Base-by-base conservation (phyloP, 306 rosid species). In the Aeschynomene evenia region DNA sequence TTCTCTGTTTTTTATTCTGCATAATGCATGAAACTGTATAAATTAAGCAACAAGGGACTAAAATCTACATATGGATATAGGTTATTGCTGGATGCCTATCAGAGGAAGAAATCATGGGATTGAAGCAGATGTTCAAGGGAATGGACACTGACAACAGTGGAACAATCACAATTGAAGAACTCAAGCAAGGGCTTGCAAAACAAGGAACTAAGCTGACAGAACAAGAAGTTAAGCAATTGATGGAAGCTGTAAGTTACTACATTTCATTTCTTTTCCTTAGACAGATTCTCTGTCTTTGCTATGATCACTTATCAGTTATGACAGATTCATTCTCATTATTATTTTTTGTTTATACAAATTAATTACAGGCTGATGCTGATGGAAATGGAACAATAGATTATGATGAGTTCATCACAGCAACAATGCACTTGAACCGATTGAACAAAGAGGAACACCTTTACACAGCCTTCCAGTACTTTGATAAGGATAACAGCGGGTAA, bases 91-190 rank as follows among this genome's bases (percentile, higher is more conserved):
- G 99, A n/a, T 87, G 96, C 87, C 26, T 95, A 66, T 95, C 99
- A 9, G 99, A 95, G 70, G 99, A 95, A 79, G 99, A 95, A 84
- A 95, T 95, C 77, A 91, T 85, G 88, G 99, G 99, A 63, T 78
- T 95, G 84, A 91, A 95, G 80, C 83, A 91, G 75, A 95, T 95
- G 99, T 95, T 95, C 82, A 89, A 46, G 77, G 70, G 87, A 14
- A 95, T 95, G 71, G 99, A 95, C 74, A 84, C 92, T 1, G 99
- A 95, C 60, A 95, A 91, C 76, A 95, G 96, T 63, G 99, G 99
- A 48, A 91, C 97, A 26, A 95, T 95, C 20, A 95, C 99, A 21
- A 88, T 95, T 15, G 99, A 95, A 84, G 99, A 95, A 81, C 95
- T 95, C 39, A 95, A 89, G 77, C 97, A 85, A 63, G 99, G 99